Evolutionary conservation across 306 rosid genomes (phyloP), one percentile per base, ranked within the genome.

Genomic region (Gastrolobium bilobum): DNA sequence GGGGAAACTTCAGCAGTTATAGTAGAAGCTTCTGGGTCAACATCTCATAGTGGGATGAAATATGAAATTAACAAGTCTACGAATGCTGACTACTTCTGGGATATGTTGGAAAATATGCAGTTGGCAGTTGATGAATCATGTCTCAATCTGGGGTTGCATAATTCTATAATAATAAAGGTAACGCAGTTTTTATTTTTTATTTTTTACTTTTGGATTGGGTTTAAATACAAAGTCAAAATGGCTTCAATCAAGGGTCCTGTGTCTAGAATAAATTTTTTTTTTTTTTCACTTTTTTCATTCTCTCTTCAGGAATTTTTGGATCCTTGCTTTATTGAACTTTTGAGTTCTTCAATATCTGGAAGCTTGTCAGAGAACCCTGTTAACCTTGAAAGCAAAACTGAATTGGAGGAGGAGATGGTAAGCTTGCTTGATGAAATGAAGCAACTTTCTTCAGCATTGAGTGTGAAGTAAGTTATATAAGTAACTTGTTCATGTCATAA

Each of bases 371-470:
- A 65, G 30, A 71, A 54, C 75, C 71, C 71, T 6, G 13, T 1
- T 37, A 53, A n/a, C 60, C 20, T 38, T 6, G 9, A 48, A 13
- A 39, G 63, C 50, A 57, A 78, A 39, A 62, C 3, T 53, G 11
- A 2, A 35, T 42, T 14, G 34, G 66, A 13, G 9, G 82, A 75
- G 51, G 10, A n/a, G n/a, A n/a, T 57, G 52, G n/a, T 31, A 14
- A 39, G 5, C 42, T 46, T 87, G 64, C 58, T 51, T 57, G 83
- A 66, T 67, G 85, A 78, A 71, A 38, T 66, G 71, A 78, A 53
- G 71, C 75, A 75, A 71, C 82, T 85, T 76, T 68, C 43, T 20
- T 63, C 71, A 3, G 48, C 70, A 60, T 13, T 87, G 83, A 61
- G 30, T 56, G 35, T n/a, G 51, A 73, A 73, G 93, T 87, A 10